A percentile compares a stretch with the other conserved stretches of the same genome.
These are phyloP conservation scores for Xylaria flabelliformis DNA, from an alignment of 495 filamentous ascomycete species.

Conservation along the genomic window DNA sequence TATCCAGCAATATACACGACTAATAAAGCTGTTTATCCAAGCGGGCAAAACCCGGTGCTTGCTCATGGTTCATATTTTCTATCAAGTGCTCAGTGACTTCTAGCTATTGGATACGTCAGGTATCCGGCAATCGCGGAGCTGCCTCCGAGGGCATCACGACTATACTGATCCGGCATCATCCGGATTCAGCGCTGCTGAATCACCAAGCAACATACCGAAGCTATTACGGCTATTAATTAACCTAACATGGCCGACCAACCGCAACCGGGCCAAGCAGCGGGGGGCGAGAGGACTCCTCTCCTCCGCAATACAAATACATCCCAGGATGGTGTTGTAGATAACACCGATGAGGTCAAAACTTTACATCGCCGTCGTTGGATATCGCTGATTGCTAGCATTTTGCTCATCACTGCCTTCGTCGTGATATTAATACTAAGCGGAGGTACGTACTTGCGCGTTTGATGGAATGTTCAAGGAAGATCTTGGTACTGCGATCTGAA, in stretches of 20 bases:
- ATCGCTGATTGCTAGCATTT: slow-evolving; percentile 38
- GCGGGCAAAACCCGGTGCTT: background rate
- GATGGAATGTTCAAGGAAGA: background rate
- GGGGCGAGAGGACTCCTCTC: slow-evolving; percentile 24
- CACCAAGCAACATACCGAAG: slow-evolving; percentile 1
- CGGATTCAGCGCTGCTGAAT: background rate
- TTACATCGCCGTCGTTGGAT: slow-evolving; percentile 42
- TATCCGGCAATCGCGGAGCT: background rate
- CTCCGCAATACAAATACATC: slow-evolving; percentile 10
- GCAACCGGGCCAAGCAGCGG: slow-evolving; percentile 3
- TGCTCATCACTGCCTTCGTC: slow-evolving; percentile 38
- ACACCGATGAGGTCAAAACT: slow-evolving; percentile 29
- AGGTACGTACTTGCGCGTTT: slow-evolving; percentile 31
- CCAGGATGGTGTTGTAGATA: slow-evolving; percentile 15
- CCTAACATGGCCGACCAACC: slow-evolving; percentile 19
- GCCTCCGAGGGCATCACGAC: background rate
- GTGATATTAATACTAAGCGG: slow-evolving; percentile 39
- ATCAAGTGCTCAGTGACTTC: background rate
- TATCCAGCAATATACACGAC: slow-evolving; percentile 25
- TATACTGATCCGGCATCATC: background rate
- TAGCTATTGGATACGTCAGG: background rate
- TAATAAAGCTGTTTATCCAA: slow-evolving; percentile 19
- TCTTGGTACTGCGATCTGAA: background rate
- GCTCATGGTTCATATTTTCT: background rate
- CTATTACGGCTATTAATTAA: slow-evolving; percentile 12